Evolutionary conservation across 2,329 filamentous ascomycete genomes (phyloP).

Genomic region (Xylariaceae sp.): DNA sequence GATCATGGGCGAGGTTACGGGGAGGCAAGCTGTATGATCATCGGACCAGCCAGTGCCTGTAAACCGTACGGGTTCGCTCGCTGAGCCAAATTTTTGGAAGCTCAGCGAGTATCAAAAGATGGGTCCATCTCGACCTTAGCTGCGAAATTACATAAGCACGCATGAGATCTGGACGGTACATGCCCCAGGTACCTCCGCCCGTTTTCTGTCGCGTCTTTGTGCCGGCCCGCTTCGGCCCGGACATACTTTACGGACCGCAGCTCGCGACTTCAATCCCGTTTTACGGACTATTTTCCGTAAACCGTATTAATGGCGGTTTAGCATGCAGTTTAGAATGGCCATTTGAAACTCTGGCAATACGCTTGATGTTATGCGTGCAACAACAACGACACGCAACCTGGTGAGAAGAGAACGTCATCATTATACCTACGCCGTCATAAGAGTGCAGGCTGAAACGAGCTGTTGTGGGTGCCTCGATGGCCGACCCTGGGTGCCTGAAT

Average conservation of each 20-base stretch:
- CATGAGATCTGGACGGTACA: background rate
- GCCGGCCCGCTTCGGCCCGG: background rate
- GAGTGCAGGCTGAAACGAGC: conserved; percentile 2
- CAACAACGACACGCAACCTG: too few relatives aligned
- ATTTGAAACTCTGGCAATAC: background rate
- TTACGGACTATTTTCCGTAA: too few relatives aligned
- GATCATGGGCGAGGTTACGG: conserved; percentile 10
- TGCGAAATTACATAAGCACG: conserved; percentile 1
- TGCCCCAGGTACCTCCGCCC: too few relatives aligned
- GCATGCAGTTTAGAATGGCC: background rate
- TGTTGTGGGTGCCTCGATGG: background rate
- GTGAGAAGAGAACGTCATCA: background rate
- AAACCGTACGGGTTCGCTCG: background rate
- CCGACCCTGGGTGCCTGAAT: background rate
- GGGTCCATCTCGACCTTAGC: background rate
- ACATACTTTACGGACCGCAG: background rate
- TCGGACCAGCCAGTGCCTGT: background rate
- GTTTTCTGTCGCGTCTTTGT: background rate
- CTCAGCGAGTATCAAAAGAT: conserved; percentile 4
- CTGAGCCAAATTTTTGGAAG: conserved; percentile 18
- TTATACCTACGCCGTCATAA: background rate
- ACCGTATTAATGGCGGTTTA: background rate
- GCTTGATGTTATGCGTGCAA: too few relatives aligned
- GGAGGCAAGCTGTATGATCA: background rate
- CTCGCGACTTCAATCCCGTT: background rate